Evolutionary conservation across 371 early-diverging fungal genomes (phyloP).

Genomic region (Mucor irregularis): DNA sequence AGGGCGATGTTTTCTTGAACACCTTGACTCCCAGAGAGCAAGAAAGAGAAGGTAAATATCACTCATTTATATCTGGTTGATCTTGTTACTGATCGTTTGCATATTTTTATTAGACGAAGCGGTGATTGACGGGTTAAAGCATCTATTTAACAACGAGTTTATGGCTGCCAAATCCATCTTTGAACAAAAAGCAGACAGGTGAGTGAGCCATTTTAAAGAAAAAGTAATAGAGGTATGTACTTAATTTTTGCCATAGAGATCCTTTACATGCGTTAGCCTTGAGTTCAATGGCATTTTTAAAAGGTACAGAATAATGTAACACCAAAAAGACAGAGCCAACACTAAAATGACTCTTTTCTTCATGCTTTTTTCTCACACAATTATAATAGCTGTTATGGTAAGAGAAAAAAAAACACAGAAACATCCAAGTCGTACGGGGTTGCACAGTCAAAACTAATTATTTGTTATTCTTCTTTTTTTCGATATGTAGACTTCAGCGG

Average conservation of each 20-base stretch:
- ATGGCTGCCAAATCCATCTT: constrained; percentile 31
- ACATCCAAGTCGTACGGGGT: too few relatives aligned
- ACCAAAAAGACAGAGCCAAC: not conserved
- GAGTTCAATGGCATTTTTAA: constrained; percentile 44
- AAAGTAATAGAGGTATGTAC: not conserved
- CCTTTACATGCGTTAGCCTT: constrained; percentile 47
- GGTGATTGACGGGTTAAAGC: constrained; percentile 39
- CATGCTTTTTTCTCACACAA: constrained; percentile 21
- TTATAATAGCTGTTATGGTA: constrained; percentile 24
- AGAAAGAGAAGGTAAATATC: constrained; percentile 31
- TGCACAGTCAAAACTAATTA: too few relatives aligned
- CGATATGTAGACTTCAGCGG: constrained; percentile 43
- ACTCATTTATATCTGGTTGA: not conserved
- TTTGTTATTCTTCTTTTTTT: not conserved
- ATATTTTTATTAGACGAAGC: constrained; percentile 25
- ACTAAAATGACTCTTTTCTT: not conserved
- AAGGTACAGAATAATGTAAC: constrained; percentile 11
- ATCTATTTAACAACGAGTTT: constrained; percentile 49
- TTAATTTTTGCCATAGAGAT: constrained; percentile 15
- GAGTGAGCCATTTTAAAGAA: not conserved
- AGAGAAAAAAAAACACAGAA: not conserved
- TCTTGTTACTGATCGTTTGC: not conserved
- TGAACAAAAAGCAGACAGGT: constrained; percentile 25
- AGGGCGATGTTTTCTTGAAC: constrained; percentile 24
- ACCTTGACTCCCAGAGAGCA: constrained; percentile 39